A percentile compares a stretch with the other conserved stretches of the same genome.
phyloP scores from a whole-genome alignment of 768 basidiomycete genomes.

The Auriculariales sp. region DNA sequence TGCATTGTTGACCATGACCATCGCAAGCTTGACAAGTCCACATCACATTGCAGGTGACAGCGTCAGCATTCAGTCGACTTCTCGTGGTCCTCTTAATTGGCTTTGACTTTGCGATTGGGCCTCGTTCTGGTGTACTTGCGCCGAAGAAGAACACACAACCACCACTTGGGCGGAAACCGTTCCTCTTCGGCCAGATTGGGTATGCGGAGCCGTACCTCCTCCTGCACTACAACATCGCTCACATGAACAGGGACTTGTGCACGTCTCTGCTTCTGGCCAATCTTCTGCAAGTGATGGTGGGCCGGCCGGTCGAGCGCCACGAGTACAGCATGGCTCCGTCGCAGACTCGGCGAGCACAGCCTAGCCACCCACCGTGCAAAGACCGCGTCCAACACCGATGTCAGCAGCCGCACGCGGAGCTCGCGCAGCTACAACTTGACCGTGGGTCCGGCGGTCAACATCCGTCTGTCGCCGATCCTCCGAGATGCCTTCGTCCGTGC shows the following conservation, averaged over 20 bases:
- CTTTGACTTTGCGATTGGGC: not conserved
- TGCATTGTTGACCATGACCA: not conserved
- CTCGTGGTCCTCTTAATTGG: not conserved
- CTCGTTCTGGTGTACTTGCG: not conserved
- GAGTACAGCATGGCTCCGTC: not conserved
- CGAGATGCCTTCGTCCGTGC: too few species aligned
- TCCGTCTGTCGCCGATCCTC: too few species aligned
- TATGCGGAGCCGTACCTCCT: not conserved
- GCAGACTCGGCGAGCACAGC: too few species aligned
- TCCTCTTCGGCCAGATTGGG: not conserved
- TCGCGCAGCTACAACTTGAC: too few species aligned
- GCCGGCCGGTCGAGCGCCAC: not conserved
- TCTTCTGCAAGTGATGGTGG: not conserved
- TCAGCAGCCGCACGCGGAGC: too few species aligned
- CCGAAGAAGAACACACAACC: not conserved
- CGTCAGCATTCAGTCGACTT: not conserved
- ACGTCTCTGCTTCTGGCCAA: not conserved
- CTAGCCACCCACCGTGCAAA: too few species aligned
- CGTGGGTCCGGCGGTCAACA: too few species aligned
- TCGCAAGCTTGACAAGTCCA: not conserved
- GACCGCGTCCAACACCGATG: too few species aligned
- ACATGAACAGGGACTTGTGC: not conserved
- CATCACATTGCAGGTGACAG: not conserved
- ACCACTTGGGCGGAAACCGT: too few species aligned
- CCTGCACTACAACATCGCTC: not conserved